Conservation (phyloP, 257 asterid species). For the Solanum pinnatisectum region DNA sequence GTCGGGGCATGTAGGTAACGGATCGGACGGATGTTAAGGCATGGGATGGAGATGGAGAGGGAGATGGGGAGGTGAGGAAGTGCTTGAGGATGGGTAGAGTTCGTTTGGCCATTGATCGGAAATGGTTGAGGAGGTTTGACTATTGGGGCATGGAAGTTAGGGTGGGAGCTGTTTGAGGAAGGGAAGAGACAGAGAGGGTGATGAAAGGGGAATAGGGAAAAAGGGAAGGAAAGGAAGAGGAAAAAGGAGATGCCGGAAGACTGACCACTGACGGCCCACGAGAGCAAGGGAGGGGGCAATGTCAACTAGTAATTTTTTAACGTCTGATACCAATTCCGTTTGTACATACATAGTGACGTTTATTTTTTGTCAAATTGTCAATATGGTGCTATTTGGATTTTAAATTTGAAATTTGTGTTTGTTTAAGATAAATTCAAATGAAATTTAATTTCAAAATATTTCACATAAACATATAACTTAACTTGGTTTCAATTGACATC, state of each 20-base stretch:
- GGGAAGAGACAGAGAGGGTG: neutral
- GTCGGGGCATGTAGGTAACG: slow-evolving; percentile 94
- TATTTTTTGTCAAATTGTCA: neutral
- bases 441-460: too few species aligned
- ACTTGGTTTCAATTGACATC: too few species aligned
- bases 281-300: neutral
- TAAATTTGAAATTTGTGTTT: too few species aligned
- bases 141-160: neutral
- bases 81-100: slow-evolving; percentile 38
- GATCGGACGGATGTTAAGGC: slow-evolving; percentile 38
- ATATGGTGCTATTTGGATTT: too few species aligned
- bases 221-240: neutral
- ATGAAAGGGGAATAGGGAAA: neutral
- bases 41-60: slow-evolving; percentile 5
- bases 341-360: neutral
- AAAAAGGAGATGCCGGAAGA: neutral
- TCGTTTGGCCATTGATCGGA: slow-evolving; percentile 24
- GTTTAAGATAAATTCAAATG: too few species aligned
- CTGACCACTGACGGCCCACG: neutral
- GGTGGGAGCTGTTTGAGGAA: neutral
- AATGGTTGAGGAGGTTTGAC: neutral
- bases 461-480: too few species aligned
- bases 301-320: neutral
- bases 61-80: neutral
- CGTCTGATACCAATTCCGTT: neutral